Evolutionary conservation across 495 filamentous ascomycete species (phyloP).

Genomic region (Penicillium waksmanii): DNA sequence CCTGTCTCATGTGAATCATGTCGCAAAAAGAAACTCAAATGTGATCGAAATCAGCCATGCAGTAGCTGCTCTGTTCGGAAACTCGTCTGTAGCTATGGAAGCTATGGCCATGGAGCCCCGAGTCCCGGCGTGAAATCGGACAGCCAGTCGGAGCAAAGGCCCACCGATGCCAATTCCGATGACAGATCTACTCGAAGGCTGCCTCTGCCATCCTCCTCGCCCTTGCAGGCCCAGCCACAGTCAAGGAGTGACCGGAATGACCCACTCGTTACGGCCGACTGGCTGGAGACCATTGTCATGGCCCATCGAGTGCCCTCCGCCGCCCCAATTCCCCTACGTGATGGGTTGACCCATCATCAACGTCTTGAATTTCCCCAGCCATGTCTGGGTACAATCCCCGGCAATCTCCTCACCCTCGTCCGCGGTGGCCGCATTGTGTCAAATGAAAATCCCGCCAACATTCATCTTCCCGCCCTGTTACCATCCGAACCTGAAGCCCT

Average conservation of each 20-base stretch:
- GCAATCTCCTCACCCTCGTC: not conserved
- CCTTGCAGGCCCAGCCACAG: too few relatives aligned
- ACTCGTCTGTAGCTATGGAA: slow-evolving; percentile 39
- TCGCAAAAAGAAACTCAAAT: slow-evolving; percentile 22
- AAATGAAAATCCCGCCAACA: slow-evolving; percentile 25
- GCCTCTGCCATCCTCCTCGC: too few relatives aligned
- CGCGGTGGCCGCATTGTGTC: slow-evolving; percentile 10
- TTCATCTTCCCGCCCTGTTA: slow-evolving; percentile 30
- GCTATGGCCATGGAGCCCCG: not conserved
- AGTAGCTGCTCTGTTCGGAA: slow-evolving; percentile 45
- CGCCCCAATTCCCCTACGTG: slow-evolving; percentile 28
- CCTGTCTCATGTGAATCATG: slow-evolving; percentile 52
- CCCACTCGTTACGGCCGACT: slow-evolving; percentile 32
- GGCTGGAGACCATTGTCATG: slow-evolving; percentile 49
- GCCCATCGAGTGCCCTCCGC: slow-evolving; percentile 37
- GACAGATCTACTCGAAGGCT: too few relatives aligned
- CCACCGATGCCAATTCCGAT: not conserved
- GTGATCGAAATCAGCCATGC: slow-evolving; percentile 40
- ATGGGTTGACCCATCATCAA: slow-evolving; percentile 20
- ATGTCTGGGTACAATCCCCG: not conserved
- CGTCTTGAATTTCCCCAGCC: slow-evolving; percentile 6
- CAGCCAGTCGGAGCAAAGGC: not conserved
- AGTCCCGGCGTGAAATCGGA: not conserved
- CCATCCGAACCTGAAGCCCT: slow-evolving; percentile 33
- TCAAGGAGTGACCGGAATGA: slow-evolving; percentile 17